A percentile compares a stretch with the other conserved stretches of the same genome.
phyloP scores from a whole-genome alignment of 2,329 filamentous ascomycete species.

The Pestalotiopsis sp. region DNA sequence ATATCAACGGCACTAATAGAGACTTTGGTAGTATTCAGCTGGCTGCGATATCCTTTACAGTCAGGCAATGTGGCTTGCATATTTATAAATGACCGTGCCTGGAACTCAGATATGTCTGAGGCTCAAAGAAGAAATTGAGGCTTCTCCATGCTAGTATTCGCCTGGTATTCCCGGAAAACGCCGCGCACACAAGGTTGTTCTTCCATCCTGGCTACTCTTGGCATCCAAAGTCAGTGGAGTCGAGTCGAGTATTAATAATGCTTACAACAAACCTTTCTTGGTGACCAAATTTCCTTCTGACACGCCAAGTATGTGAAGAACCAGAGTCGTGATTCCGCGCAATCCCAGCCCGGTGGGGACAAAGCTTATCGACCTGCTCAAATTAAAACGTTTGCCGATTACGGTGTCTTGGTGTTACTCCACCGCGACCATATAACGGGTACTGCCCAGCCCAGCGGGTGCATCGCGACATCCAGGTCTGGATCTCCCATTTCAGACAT shows the following conservation, averaged over 20 bases:
- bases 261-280: neutral
- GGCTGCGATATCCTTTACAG: too few relatives aligned
- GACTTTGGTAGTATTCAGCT: too few relatives aligned
- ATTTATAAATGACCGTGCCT: too few relatives aligned
- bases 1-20: too few relatives aligned
- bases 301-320: slow-evolving; percentile 1
- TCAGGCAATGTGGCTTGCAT: too few relatives aligned
- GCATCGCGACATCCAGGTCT: neutral
- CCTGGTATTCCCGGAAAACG: neutral
- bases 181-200: neutral
- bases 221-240: neutral
- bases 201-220: neutral
- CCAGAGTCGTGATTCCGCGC: neutral
- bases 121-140: neutral
- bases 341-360: neutral
- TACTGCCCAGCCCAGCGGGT: neutral
- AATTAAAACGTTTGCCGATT: neutral
- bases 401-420: neutral
- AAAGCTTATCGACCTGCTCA: slow-evolving; percentile 7
- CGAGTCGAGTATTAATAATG: slow-evolving; percentile 3
- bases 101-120: neutral
- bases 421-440: neutral
- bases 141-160: neutral
- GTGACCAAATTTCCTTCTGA: neutral
- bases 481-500: neutral